Evolutionary conservation across 1,139 yeast species (phyloP).

Genomic region (Meyerozyma sp.): DNA sequence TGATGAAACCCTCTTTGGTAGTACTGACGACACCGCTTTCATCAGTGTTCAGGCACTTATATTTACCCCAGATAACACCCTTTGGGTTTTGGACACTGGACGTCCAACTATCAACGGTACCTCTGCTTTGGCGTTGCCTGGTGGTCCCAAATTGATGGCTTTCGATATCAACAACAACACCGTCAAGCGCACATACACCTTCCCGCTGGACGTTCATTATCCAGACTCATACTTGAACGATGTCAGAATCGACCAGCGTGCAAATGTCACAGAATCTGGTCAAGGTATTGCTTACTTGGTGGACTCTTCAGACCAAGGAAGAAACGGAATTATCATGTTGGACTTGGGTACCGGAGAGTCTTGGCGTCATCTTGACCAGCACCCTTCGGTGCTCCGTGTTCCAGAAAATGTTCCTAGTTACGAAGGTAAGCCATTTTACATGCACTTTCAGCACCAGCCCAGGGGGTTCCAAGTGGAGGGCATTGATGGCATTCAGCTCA

Average conservation of each 20-base stretch:
- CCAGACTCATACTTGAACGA: background rate
- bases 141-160: background rate
- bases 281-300: background rate
- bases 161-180: background rate
- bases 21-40: background rate
- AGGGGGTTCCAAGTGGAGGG: background rate
- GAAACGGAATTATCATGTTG: background rate
- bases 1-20: background rate
- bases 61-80: background rate
- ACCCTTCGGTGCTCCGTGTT: background rate
- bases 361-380: background rate
- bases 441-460: background rate
- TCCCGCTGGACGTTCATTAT: background rate
- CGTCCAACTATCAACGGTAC: slow-evolving; percentile 1
- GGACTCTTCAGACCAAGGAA: background rate
- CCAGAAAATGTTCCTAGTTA: background rate
- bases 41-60: background rate
- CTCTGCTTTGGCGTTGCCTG: background rate
- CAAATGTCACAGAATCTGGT: background rate
- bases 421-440: background rate
- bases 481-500: background rate
- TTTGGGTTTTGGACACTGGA: background rate
- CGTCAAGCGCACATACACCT: background rate
- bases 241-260: background rate
- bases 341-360: background rate